Evolutionary conservation across 169 alveolate species (phyloP).

Genomic region (Eimeria maxima): DNA sequence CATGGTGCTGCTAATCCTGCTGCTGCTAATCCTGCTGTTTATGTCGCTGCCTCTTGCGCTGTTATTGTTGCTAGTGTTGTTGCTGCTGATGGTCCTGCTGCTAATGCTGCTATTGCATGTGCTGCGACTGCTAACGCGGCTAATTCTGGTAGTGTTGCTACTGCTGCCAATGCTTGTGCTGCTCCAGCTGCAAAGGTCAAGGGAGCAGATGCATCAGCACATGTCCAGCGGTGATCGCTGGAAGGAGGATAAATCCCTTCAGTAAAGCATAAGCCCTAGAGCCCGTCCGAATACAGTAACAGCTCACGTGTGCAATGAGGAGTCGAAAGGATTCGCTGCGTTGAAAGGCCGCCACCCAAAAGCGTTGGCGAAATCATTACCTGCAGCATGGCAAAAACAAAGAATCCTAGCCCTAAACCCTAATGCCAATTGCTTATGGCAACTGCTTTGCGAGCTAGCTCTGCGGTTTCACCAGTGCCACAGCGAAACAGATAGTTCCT

Average conservation of each 20-base stretch:
- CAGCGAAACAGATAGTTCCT: neutral
- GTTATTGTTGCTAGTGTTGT: neutral
- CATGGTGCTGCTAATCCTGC: no score
- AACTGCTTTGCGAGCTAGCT: slow-evolving; percentile 94
- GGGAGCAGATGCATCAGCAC: neutral
- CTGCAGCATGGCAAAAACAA: slow-evolving; percentile 52
- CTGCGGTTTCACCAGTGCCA: slow-evolving; percentile 93
- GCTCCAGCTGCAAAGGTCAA: neutral
- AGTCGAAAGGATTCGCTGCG: slow-evolving; percentile 89
- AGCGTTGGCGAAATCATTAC: slow-evolving; percentile 96
- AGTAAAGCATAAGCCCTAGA: neutral
- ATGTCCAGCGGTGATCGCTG: neutral
- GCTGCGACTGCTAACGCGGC: neutral
- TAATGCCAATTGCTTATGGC: neutral
- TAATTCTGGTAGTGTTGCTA: neutral
- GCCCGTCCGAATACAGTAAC: neutral
- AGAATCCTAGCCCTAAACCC: slow-evolving; percentile 6
- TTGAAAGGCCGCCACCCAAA: slow-evolving; percentile 92
- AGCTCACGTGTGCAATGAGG: slow-evolving; percentile 87
- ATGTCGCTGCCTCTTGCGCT: no score
- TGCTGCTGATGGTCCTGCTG: neutral
- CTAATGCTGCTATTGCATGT: neutral
- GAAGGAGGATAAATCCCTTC: no score
- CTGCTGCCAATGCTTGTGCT: neutral
- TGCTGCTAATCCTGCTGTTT: no score